Conservation (phyloP, 495 filamentous ascomycete genomes). For the Podospora comata region DNA sequence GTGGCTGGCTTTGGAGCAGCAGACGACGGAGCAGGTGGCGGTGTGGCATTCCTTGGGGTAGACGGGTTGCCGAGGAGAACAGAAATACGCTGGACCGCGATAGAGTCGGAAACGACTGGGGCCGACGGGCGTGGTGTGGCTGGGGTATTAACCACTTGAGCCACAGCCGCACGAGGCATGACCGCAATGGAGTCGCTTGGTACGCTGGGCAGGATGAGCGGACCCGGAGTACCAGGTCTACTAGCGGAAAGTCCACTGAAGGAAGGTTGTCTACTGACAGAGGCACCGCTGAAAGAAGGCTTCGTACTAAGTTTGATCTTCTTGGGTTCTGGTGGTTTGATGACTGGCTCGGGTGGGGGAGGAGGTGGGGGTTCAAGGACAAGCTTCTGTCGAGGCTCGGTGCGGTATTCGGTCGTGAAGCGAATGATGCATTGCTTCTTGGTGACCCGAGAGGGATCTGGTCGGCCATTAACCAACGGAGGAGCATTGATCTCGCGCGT, state of each 20-base stretch:
- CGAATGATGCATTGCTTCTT: conserved; percentile 32
- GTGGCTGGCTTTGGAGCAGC: neutral
- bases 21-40: neutral
- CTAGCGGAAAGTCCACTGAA: conserved; percentile 25
- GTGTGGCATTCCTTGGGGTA: neutral
- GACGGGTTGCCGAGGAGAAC: conserved; percentile 15
- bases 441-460: neutral
- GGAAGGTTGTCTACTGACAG: conserved; percentile 20
- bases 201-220: conserved; percentile 14
- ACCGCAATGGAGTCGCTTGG: conserved; percentile 32
- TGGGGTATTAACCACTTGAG: conserved; percentile 6
- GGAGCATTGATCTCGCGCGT: conserved; percentile 39
- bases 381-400: conserved; percentile 29
- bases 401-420: conserved; percentile 37
- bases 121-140: conserved; percentile 8
- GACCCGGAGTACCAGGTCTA: conserved; percentile 15
- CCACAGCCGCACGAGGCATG: conserved; percentile 15
- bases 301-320: conserved; percentile 33
- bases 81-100: conserved; percentile 26
- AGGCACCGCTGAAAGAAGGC: conserved; percentile 27
- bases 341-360: conserved; percentile 23
- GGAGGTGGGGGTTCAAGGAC: conserved; percentile 19
- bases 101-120: conserved; percentile 22
- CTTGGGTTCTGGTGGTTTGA: conserved; percentile 32
- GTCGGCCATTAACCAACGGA: neutral